Percentiles rank a stretch among this genome's conserved stretches.
Evolutionary conservation across 2,329 filamentous ascomycete genomes (phyloP).

Genomic region (Aurifilum marmelostoma): DNA sequence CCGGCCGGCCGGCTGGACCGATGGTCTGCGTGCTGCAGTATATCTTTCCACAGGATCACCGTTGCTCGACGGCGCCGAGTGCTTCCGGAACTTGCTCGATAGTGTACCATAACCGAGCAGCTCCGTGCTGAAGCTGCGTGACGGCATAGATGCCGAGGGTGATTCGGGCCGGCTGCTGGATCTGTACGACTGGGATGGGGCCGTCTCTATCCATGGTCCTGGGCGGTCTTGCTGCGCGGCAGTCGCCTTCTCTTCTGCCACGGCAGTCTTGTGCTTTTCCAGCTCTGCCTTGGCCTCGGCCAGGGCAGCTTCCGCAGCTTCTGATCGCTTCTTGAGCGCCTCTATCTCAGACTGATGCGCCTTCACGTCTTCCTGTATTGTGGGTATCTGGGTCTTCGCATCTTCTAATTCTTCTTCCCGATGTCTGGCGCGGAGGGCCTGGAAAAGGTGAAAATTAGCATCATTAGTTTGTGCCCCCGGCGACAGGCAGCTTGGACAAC

Average conservation of each 20-base stretch:
- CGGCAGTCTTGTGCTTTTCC: conserved; percentile 50
- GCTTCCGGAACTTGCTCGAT: conserved; percentile 48
- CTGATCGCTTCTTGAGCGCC: conserved; percentile 64
- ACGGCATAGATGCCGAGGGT: conserved; percentile 52
- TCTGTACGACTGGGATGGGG: conserved; percentile 46
- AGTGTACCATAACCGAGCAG: conserved; percentile 51
- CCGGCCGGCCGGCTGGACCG: conserved; percentile 50
- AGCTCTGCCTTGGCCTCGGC: conserved; percentile 56
- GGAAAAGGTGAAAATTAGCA: conserved; percentile 35
- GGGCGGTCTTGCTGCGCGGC: conserved; percentile 44
- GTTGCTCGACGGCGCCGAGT: conserved; percentile 55
- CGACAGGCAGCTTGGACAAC: no score
- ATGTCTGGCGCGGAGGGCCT: conserved; percentile 67
- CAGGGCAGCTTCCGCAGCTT: conserved; percentile 68
- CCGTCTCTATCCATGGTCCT: conserved; percentile 56
- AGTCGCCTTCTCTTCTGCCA: conserved; percentile 36
- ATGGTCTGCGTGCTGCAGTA: conserved; percentile 51
- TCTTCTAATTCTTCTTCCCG: conserved; percentile 84
- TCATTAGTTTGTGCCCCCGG: neutral
- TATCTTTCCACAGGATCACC: conserved; percentile 47
- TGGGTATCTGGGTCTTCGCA: conserved; percentile 64
- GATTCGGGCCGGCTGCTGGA: conserved; percentile 58
- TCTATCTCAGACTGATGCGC: conserved; percentile 63
- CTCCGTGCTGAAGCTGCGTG: conserved; percentile 59
- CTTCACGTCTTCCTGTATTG: conserved; percentile 65